Evolutionary conservation across 768 basidiomycete genomes (phyloP).

Genomic region (Butyriboletus loyo): DNA sequence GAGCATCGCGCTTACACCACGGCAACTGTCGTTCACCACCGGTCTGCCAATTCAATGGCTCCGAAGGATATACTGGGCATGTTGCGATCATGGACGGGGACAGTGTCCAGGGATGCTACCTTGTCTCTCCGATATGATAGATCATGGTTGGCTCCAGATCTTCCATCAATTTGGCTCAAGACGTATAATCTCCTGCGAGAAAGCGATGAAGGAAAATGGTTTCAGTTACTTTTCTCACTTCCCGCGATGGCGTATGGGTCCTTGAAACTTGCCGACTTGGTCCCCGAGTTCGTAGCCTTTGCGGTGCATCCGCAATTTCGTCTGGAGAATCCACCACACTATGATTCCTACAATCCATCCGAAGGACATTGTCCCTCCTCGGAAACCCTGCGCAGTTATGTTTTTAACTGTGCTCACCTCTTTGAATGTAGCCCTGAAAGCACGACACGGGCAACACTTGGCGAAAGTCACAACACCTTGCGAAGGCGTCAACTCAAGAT

Average conservation of each 20-base stretch:
- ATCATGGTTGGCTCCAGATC: conserved; percentile 26
- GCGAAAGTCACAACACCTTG: not conserved
- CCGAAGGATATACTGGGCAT: not conserved
- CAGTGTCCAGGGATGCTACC: not conserved
- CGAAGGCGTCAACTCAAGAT: conserved; percentile 3
- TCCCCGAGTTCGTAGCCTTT: conserved; percentile 34
- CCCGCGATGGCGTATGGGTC: conserved; percentile 32
- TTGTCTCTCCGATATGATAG: conserved; percentile 24
- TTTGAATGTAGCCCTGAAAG: conserved; percentile 18
- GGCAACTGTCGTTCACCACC: conserved; percentile 5
- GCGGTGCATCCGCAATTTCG: conserved; percentile 9
- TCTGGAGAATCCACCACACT: conserved; percentile 13
- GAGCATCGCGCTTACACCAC: conserved; percentile 19
- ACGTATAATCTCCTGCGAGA: conserved; percentile 28
- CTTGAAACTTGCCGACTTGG: conserved; percentile 5
- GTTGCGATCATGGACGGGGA: conserved; percentile 9
- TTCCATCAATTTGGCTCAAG: conserved; percentile 26
- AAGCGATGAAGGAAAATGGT: conserved; percentile 7
- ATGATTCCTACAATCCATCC: conserved; percentile 9
- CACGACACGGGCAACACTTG: not conserved
- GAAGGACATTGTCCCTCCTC: conserved; percentile 6
- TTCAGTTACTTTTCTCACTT: conserved; percentile 30
- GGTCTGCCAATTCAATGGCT: not conserved
- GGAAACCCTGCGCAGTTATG: not conserved
- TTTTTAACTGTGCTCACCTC: not conserved